Base-by-base conservation (phyloP, 495 filamentous ascomycete genomes). In the Cercophora scortea region DNA sequence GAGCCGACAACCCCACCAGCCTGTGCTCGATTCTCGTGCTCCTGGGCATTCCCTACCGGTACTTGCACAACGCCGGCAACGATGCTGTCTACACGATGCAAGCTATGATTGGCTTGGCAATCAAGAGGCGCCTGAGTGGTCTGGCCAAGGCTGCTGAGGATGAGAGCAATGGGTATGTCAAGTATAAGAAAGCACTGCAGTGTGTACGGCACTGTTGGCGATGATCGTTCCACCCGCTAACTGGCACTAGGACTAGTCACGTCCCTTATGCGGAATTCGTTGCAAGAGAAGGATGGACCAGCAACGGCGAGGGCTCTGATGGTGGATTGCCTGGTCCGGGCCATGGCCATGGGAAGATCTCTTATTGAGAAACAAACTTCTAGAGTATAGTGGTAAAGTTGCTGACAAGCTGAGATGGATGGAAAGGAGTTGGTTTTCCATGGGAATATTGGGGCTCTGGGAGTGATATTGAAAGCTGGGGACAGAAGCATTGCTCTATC, bases 31-130 rank as follows among this genome's bases (percentile, higher is more conserved):
- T 94, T n/a, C 76, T 95, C 32, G 52, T 61, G 43, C 76, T 81
- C n/a, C 63, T 95, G 34, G 81, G 73, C 10, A 76, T 94, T 11
- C 59, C 63, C 1, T 78, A 69, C 6, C 77, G 75, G 70, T 70
- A 90, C 57, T 70, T 91, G 42, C 93, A 98, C 68, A 96, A 97
- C 59, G 93, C 86, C 4, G 81, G 93, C n/a, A 98, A 98, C 62
- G 93, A 98, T 62, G 93, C 93, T 5, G 80, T 80, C 6, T 95
- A 88, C 65, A 92, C 92, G 0, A 61, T 96, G 53, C 81, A 84
- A 54, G 86, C 81, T 32, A 76, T 95, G 74, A 63, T 97, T 10
- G 77, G 70, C 11, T 77, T 96, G 56, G 74, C 79, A 42, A 62
- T 89, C 53, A 73, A 68, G 60, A 60, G 52, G 47, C 52, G 64